Base-by-base conservation (phyloP, 2,329 filamentous ascomycete species). In the Amylocarpus encephaloides region DNA sequence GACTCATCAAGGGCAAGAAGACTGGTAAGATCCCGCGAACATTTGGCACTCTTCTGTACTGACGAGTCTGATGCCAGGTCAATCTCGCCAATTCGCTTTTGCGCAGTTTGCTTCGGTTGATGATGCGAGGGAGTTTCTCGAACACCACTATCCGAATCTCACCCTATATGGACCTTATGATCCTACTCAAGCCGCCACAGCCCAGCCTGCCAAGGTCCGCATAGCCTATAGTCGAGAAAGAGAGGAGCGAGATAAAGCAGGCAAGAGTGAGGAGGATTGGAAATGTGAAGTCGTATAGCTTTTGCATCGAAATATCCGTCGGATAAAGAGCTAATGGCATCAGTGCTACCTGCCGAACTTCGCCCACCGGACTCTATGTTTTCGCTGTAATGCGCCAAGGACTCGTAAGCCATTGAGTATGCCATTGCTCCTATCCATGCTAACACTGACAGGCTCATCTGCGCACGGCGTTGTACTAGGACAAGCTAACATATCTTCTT, bases 341-440 rank as follows among this genome's bases (percentile, higher is more conserved):
- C 39, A 82, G 79, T 81, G 78, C 63, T 67, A 69, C 22, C 70
- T 77, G 50, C 67, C 75, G 48, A 84, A 83, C 59, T 83, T 77
- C 57, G 70, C 78, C 5, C 73, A 74, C 42, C 72, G 80, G 39
- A 66, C 69, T 12, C 70, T 73, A 49, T 84, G 80, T 60, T 82
- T 78, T 61, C 73, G 77, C 40, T 84, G 80, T 61, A 76, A 80
- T 59, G 70, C 71, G 9, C 72, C 73, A 15, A 71, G 73, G 60
- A 72, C 73, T 52, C 73, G 78, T 79, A 66, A 59, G 72, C 63
- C 5, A 30, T 18, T n/a, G 12, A 4, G 13, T 5, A 10, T n/a
- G 18, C 30, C 26, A 26, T 26, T 44, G 6, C 16, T 42, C 60
- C 58, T 63, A 40, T 51, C 40, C 56, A 58, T n/a, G 62, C 67